Conservation (phyloP, 306 rosid species). For the Crotalaria pallida region DNA sequence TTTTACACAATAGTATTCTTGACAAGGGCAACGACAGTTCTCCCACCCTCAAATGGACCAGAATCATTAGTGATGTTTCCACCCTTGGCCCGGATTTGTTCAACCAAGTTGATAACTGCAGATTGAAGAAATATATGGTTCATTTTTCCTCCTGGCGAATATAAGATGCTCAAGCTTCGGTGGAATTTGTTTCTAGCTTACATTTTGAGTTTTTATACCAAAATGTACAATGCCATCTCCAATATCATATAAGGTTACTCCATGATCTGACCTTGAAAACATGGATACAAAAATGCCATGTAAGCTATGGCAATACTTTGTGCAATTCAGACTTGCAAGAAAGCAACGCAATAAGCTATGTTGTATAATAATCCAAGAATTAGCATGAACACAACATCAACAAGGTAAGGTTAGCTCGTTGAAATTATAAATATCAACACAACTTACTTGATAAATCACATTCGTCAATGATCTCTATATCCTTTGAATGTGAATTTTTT, state of each 20-base stretch:
- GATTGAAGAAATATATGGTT: conserved; percentile 4
- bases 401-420: neutral
- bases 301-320: neutral
- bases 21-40: conserved; percentile 60
- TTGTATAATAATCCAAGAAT: neutral
- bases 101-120: conserved; percentile 72
- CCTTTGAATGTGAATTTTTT: too few relatives aligned
- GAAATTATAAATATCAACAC: conserved; percentile 78
- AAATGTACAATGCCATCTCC: conserved; percentile 92
- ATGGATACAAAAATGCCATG: neutral
- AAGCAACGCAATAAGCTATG: neutral
- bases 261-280: conserved; percentile 56
- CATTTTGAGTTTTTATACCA: conserved; percentile 77
- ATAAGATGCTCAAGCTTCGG: neutral
- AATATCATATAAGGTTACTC: conserved; percentile 74
- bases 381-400: neutral
- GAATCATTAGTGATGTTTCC: conserved; percentile 82
- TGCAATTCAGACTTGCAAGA: neutral
- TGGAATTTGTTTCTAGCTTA: conserved; percentile 28
- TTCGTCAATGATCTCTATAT: too few relatives aligned
- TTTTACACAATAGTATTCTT: conserved; percentile 93
- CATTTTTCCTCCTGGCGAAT: neutral
- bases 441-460: too few relatives aligned
- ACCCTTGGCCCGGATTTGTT: conserved; percentile 58
- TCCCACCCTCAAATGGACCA: conserved; percentile 78